These are phyloP conservation scores for Carex arenaria DNA, from an alignment of 202 grass and related monocot species.

Conservation along the genomic window DNA sequence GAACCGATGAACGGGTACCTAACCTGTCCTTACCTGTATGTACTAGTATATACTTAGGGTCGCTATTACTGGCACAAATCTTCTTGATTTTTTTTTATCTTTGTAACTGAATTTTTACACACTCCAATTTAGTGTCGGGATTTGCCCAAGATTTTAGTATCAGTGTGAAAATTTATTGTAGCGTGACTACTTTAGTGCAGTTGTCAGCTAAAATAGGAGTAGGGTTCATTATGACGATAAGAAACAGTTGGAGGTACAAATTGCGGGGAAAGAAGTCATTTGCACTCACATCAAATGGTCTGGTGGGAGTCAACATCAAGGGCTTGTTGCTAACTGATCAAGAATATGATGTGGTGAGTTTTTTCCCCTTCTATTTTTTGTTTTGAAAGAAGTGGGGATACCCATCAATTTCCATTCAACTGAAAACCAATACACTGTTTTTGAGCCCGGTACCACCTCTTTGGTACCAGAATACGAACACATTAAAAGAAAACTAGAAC, in stretches of 20 bases:
- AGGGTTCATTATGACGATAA: constrained; percentile 40
- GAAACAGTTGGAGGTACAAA: constrained; percentile 40
- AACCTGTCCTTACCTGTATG: neutral
- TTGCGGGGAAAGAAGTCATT: constrained; percentile 62
- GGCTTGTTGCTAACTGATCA: constrained; percentile 36
- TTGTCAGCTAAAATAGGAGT: constrained; percentile 48
- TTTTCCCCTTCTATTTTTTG: neutral
- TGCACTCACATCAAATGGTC: constrained; percentile 30
- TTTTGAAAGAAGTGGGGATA: neutral
- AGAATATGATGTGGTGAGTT: constrained; percentile 49
- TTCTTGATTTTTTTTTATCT: neutral
- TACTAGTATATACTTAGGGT: neutral
- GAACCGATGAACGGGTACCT: too few species aligned
- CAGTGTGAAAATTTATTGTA: neutral
- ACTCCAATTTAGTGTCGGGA: neutral
- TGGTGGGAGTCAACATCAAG: constrained; percentile 61
- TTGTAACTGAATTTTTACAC: neutral
- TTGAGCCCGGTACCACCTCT: too few species aligned
- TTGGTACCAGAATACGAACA: too few species aligned
- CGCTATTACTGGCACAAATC: neutral
- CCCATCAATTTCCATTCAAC: neutral
- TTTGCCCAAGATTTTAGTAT: neutral
- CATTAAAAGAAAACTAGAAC: too few species aligned
- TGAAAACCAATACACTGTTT: too few species aligned
- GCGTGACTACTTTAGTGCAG: constrained; percentile 22